These are phyloP conservation scores for Cyberlindnera misumaiensis DNA, from an alignment of 805 yeast species.

Conservation along the genomic window DNA sequence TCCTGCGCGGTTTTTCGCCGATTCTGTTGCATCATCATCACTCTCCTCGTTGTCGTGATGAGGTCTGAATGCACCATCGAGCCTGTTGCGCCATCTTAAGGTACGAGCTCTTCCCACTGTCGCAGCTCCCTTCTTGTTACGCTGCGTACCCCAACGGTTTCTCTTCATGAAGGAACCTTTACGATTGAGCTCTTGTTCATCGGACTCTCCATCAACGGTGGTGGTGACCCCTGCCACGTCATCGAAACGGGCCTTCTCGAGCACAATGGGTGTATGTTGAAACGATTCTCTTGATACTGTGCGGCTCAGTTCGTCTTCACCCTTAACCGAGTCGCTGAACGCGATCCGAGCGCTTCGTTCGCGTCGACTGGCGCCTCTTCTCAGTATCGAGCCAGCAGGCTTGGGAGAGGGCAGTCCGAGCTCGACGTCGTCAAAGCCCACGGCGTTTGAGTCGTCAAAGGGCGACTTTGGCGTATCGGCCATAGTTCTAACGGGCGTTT, in stretches of 20 bases:
- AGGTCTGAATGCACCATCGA: constrained; percentile 22
- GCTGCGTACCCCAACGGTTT: constrained; percentile 87
- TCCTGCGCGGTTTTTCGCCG: constrained; percentile 28
- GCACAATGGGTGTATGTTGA: constrained; percentile 20
- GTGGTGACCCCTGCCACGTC: constrained; percentile 4
- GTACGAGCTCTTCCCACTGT: constrained; percentile 53
- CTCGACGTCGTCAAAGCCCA: constrained; percentile 18
- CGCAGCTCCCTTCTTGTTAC: constrained; percentile 68
- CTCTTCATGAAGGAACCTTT: constrained; percentile 57
- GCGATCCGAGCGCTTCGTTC: constrained; percentile 18
- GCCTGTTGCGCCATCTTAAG: constrained; percentile 37
- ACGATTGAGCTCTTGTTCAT: constrained; percentile 17
- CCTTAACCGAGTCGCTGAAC: constrained; percentile 20
- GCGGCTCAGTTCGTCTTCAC: constrained; percentile 13
- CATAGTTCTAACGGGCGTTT: no score
- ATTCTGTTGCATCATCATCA: constrained; percentile 25
- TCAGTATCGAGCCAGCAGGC: constrained; percentile 18
- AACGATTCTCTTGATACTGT: constrained; percentile 17
- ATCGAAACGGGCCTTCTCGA: constrained; percentile 20
- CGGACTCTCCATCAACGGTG: background rate
- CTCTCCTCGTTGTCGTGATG: constrained; percentile 23
- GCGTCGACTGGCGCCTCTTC: constrained; percentile 13
- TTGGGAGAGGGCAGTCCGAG: constrained; percentile 7
- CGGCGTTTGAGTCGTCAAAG: constrained; percentile 18
- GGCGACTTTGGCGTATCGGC: constrained; percentile 19